Evolutionary conservation across 225 moss, liverwort and hornwort genomes (phyloP).

Genomic region (Marchantia polymorpha): DNA sequence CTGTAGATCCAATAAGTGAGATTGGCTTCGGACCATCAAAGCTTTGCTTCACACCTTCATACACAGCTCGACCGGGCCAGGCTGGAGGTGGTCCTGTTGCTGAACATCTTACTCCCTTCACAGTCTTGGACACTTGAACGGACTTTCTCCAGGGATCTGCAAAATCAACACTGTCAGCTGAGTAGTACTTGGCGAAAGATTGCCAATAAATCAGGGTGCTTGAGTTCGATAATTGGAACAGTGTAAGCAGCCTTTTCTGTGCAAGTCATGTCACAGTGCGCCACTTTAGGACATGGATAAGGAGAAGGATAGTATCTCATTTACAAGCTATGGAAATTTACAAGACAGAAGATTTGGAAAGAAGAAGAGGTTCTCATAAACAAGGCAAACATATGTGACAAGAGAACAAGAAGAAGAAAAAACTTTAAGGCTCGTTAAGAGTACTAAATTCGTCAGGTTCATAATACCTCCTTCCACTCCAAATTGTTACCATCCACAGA

Average conservation of each 20-base stretch:
- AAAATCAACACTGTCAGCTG: not conserved
- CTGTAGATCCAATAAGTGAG: slow-evolving; percentile 90
- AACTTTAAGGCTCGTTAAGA: too few relatives aligned
- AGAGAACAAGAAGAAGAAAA: too few relatives aligned
- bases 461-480: not conserved
- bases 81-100: slow-evolving; percentile 56
- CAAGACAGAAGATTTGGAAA: not conserved
- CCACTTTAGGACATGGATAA: too few relatives aligned
- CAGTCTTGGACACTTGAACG: slow-evolving; percentile 16
- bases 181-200: not conserved
- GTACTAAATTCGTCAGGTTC: too few relatives aligned
- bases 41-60: slow-evolving; percentile 43
- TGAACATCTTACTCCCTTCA: slow-evolving; percentile 53
- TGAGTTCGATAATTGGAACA: too few relatives aligned
- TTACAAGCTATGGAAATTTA: too few relatives aligned
- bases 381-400: too few relatives aligned
- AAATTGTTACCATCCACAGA: too few relatives aligned
- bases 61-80: slow-evolving; percentile 85
- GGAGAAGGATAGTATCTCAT: too few relatives aligned
- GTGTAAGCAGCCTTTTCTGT: too few relatives aligned
- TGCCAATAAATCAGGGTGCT: too few relatives aligned
- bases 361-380: not conserved
- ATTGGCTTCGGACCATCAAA: slow-evolving; percentile 71
- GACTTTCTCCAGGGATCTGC: slow-evolving; percentile 47
- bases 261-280: too few relatives aligned